Conservation (phyloP, 2,329 filamentous ascomycete genomes). For the Sporothrix dimorphospora region DNA sequence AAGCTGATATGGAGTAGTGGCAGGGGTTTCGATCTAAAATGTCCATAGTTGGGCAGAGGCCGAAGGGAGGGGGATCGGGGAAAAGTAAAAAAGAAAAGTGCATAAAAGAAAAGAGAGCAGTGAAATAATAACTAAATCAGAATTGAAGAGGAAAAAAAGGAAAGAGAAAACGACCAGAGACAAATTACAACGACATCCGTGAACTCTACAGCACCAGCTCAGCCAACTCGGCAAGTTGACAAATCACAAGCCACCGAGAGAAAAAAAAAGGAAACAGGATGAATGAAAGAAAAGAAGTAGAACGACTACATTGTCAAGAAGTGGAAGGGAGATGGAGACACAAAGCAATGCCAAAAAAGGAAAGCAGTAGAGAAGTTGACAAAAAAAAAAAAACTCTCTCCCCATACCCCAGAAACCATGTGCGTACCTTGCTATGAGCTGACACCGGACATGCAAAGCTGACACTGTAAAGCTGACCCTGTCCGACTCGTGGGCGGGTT, state of each 20-base stretch:
- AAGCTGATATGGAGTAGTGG: conserved; percentile 18
- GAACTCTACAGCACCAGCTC: not conserved
- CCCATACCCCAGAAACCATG: conserved; percentile 14
- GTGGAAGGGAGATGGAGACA: not conserved
- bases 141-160: not conserved
- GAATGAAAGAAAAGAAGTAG: not conserved
- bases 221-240: not conserved
- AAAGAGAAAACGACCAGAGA: not conserved
- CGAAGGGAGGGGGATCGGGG: not conserved
- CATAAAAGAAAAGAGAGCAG: not conserved
- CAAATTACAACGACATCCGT: not conserved
- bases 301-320: not conserved
- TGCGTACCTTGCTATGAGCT: conserved; percentile 7
- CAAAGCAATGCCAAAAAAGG: not conserved
- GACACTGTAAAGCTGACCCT: not conserved
- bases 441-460: not conserved
- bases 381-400: not conserved
- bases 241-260: conserved; percentile 3
- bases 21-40: conserved; percentile 7
- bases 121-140: not conserved
- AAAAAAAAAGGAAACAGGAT: not conserved
- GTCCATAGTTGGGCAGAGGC: not conserved
- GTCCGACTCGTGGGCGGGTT: not conserved
- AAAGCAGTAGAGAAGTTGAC: not conserved
- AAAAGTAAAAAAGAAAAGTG: not conserved